Evolutionary conservation across 805 yeast genomes (phyloP).

Genomic region (Sporopachydermia lactativora): DNA sequence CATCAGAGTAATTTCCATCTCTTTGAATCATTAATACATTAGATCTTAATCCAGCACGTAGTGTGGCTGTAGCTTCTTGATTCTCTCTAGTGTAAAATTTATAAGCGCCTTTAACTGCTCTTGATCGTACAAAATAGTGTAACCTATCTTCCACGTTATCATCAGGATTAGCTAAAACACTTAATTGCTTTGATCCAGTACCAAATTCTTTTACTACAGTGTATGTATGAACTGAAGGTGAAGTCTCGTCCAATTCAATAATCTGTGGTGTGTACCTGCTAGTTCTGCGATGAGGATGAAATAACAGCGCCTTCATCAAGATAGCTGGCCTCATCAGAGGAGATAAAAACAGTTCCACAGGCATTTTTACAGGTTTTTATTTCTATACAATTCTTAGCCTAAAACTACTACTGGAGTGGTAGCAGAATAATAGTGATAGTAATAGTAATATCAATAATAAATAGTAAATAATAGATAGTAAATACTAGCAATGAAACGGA

Average conservation of each 20-base stretch:
- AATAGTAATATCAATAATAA: no score
- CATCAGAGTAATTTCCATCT: constrained; percentile 29
- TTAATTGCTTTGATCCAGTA: constrained; percentile 42
- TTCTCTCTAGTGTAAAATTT: constrained; percentile 39
- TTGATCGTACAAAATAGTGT: constrained; percentile 44
- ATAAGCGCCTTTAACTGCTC: constrained; percentile 55
- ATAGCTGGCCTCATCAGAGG: constrained; percentile 50
- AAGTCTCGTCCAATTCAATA: constrained; percentile 27
- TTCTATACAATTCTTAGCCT: no score
- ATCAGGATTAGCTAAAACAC: constrained; percentile 26
- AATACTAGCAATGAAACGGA: no score
- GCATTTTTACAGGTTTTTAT: constrained; percentile 25
- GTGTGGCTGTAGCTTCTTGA: constrained; percentile 43
- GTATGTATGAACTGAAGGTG: constrained; percentile 23
- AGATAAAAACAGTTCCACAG: constrained; percentile 41
- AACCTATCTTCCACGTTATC: constrained; percentile 31
- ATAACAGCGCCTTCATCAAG: constrained; percentile 36
- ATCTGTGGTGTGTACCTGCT: constrained; percentile 42
- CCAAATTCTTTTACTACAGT: constrained; percentile 44
- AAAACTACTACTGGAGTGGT: no score
- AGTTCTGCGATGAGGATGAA: constrained; percentile 41
- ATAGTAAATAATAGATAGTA: no score
- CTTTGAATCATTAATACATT: constrained; percentile 42
- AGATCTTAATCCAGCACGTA: constrained; percentile 48
- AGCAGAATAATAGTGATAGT: no score